A percentile compares a stretch with the other conserved stretches of the same genome.
These are phyloP conservation scores for Skeletonema marinoi DNA, from an alignment of 108 stramenopile genomes.

Conservation along the genomic window DNA sequence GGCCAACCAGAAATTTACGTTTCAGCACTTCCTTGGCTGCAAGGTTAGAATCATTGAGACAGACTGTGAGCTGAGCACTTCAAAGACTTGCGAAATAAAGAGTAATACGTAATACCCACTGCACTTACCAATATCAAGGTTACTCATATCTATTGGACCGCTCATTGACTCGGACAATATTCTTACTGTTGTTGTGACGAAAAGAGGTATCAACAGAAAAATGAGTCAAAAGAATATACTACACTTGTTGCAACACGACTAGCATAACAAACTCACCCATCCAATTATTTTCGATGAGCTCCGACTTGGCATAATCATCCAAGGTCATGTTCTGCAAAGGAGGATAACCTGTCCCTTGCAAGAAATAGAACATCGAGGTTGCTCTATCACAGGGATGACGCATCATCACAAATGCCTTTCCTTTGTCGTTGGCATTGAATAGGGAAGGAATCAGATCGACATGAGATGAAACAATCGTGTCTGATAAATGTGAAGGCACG, in stretches of 20 bases:
- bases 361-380: constrained; percentile 44
- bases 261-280: constrained; percentile 32
- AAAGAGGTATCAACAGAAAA: background rate
- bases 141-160: constrained; percentile 28
- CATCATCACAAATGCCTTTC: constrained; percentile 38
- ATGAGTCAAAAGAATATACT: background rate
- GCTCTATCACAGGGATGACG: constrained; percentile 56
- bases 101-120: background rate
- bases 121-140: constrained; percentile 27
- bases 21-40: constrained; percentile 33
- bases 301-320: constrained; percentile 55
- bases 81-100: background rate
- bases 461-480: constrained; percentile 29
- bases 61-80: background rate
- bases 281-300: constrained; percentile 59
- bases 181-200: constrained; percentile 14
- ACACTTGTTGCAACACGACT: background rate
- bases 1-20: constrained; percentile 43
- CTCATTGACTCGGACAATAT: constrained; percentile 45
- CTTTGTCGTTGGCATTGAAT: constrained; percentile 40
- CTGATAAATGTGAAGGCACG: constrained; percentile 35
- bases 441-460: constrained; percentile 41
- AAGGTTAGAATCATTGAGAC: background rate
- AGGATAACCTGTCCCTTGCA: constrained; percentile 30
- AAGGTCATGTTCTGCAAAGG: constrained; percentile 41